These are phyloP conservation scores for Bolboschoenoplectus hybrid DNA, from an alignment of 202 grass and related monocot species.

Conservation along the genomic window DNA sequence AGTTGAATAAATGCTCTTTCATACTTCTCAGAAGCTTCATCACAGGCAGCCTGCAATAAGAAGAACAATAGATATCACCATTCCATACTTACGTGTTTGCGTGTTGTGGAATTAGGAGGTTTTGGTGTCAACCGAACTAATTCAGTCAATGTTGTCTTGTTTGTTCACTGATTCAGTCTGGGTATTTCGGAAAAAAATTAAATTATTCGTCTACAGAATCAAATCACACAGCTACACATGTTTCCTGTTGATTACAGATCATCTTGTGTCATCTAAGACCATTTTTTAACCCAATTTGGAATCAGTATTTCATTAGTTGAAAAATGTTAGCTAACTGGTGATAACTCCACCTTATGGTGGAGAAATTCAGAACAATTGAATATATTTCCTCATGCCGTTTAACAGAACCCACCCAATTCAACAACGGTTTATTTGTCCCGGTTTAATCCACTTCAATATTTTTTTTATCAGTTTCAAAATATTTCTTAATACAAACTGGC, in stretches of 20 bases:
- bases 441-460: background rate
- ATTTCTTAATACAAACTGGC: background rate
- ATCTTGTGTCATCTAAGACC: background rate
- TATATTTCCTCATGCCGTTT: background rate
- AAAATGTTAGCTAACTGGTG: slow-evolving; percentile 20
- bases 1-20: slow-evolving; percentile 76
- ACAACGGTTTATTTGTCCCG: background rate
- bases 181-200: background rate
- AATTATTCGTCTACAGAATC: slow-evolving; percentile 4
- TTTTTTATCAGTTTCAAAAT: slow-evolving; percentile 16
- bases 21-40: slow-evolving; percentile 63
- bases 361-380: background rate
- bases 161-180: background rate
- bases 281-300: background rate
- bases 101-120: slow-evolving; percentile 42
- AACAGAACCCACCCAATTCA: background rate
- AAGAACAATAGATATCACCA: slow-evolving; percentile 27
- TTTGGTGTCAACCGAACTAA: background rate
- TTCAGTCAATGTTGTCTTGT: background rate
- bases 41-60: slow-evolving; percentile 61
- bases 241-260: background rate
- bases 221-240: background rate
- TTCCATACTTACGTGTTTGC: background rate
- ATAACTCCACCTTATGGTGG: slow-evolving; percentile 12
- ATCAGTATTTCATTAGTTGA: background rate